Conservation (phyloP, 108 stramenopile species). For the Cylindrotheca closterium region DNA sequence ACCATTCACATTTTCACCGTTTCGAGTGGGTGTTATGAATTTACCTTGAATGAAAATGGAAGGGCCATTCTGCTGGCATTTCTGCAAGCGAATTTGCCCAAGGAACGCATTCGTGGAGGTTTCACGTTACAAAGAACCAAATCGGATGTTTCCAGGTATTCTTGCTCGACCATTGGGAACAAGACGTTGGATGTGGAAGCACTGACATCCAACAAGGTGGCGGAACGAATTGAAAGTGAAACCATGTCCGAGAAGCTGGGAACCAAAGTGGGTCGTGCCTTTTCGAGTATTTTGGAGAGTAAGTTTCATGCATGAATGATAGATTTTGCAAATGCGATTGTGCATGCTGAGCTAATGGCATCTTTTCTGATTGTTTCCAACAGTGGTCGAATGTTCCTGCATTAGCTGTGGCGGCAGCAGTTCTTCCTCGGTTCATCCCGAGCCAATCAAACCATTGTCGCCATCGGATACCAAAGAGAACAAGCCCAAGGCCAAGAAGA, state of each 20-base stretch:
- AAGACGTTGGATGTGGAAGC: slow-evolving; percentile 34
- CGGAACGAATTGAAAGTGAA: slow-evolving; percentile 32
- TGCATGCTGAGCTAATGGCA: neutral
- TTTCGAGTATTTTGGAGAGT: slow-evolving; percentile 37
- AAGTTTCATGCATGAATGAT: slow-evolving; percentile 4
- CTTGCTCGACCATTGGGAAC: slow-evolving; percentile 3
- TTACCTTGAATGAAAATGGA: slow-evolving; percentile 29
- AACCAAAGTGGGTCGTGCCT: slow-evolving; percentile 19
- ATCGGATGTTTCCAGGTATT: slow-evolving; percentile 18
- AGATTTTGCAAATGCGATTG: neutral
- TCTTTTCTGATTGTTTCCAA: neutral
- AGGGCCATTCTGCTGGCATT: slow-evolving; percentile 31
- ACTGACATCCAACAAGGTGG: slow-evolving; percentile 24
- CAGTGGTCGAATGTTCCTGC: slow-evolving; percentile 9
- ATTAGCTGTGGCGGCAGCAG: slow-evolving; percentile 4
- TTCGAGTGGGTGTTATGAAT: slow-evolving; percentile 24
- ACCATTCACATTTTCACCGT: slow-evolving; percentile 19
- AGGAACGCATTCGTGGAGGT: slow-evolving; percentile 11
- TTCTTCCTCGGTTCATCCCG: neutral
- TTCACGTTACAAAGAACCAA: neutral
- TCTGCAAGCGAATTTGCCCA: slow-evolving; percentile 22
- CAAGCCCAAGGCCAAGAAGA: neutral
- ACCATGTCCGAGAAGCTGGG: slow-evolving; percentile 32
- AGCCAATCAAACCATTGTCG: neutral
- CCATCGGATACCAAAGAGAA: neutral